Evolutionary conservation across 306 rosid species (phyloP).

Genomic region (Castanea mollissima): DNA sequence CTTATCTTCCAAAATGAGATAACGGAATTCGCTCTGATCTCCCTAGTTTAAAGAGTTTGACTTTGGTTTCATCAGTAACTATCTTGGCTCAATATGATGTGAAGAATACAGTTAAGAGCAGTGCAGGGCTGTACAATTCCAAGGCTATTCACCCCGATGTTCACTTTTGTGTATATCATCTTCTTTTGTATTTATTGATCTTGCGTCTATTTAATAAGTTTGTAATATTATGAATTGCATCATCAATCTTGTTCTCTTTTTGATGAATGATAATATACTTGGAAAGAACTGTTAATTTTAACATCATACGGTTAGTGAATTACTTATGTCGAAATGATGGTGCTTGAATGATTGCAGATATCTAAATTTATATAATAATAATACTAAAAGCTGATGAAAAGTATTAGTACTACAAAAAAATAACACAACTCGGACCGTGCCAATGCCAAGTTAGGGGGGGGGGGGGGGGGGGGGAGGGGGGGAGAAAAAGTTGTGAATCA

Average conservation of each 20-base stretch:
- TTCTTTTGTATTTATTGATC: background rate
- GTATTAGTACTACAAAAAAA: too few relatives aligned
- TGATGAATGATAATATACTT: background rate
- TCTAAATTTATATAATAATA: too few relatives aligned
- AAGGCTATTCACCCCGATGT: background rate
- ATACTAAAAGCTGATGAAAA: too few relatives aligned
- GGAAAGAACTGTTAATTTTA: background rate
- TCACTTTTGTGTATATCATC: background rate
- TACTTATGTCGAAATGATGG: background rate
- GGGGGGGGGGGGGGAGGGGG: too few relatives aligned
- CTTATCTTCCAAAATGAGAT: conserved; percentile 4
- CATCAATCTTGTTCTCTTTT: background rate
- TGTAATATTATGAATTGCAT: background rate
- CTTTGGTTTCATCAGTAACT: background rate
- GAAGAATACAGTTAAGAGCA: background rate
- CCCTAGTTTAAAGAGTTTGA: conserved; percentile 13
- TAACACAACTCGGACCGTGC: too few relatives aligned
- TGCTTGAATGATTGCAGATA: too few relatives aligned
- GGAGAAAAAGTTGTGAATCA: too few relatives aligned
- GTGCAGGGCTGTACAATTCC: background rate
- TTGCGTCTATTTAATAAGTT: background rate
- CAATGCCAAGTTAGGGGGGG: too few relatives aligned
- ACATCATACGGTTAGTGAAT: background rate
- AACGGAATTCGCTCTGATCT: background rate
- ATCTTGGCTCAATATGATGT: background rate